Evolutionary conservation across 345 rosid genomes (phyloP).

Genomic region (Bretschneidera sinensis): DNA sequence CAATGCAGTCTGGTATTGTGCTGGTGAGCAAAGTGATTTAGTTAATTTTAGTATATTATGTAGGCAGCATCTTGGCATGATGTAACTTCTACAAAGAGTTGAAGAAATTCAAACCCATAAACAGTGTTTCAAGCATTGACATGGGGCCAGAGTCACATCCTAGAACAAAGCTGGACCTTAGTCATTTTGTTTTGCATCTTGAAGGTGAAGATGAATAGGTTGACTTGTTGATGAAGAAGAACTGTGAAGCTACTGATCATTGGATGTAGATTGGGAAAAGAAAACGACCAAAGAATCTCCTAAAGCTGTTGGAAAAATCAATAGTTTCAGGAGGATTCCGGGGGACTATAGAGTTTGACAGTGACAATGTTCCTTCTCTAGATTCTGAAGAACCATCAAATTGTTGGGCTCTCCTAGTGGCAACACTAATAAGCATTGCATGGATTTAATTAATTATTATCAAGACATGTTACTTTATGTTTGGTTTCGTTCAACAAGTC

Average conservation of each 20-base stretch:
- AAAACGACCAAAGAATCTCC: constrained; percentile 50
- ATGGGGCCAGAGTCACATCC: constrained; percentile 24
- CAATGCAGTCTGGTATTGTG: constrained; percentile 58
- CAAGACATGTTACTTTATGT: no score
- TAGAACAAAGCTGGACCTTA: constrained; percentile 39
- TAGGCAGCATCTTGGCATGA: constrained; percentile 32
- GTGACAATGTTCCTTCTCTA: constrained; percentile 40
- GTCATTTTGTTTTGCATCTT: constrained; percentile 65
- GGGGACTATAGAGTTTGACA: constrained; percentile 60
- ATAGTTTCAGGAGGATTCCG: no score
- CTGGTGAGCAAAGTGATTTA: constrained; percentile 55
- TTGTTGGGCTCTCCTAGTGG: constrained; percentile 77
- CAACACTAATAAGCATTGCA: constrained; percentile 66
- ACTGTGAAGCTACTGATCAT: constrained; percentile 51
- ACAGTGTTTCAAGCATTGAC: constrained; percentile 30
- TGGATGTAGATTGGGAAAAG: constrained; percentile 52
- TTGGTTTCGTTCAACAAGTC: no score
- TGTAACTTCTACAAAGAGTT: no score
- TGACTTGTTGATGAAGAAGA: constrained; percentile 45
- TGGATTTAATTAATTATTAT: no score
- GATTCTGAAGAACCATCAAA: constrained; percentile 56
- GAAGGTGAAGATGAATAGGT: constrained; percentile 77
- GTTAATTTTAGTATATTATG: constrained; percentile 43
- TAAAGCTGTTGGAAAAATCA: constrained; percentile 46
- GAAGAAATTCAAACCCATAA: constrained; percentile 19